A percentile compares a stretch with the other conserved stretches of the same genome.
These are phyloP conservation scores for Vachellia collinsii DNA, from an alignment of 306 rosid species.

Conservation along the genomic window DNA sequence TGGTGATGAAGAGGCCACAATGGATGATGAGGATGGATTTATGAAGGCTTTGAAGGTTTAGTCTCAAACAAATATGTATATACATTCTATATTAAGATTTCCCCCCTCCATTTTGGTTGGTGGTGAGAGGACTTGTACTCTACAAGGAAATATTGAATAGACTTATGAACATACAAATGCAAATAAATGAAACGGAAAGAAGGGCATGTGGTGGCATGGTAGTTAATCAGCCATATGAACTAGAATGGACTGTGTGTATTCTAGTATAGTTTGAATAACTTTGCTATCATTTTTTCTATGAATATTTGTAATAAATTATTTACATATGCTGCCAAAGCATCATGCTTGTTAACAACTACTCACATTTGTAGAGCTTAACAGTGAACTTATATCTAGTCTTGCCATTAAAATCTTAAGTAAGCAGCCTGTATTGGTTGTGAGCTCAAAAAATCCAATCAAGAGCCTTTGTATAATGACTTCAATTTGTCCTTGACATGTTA, in stretches of 20 bases:
- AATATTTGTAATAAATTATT: not conserved
- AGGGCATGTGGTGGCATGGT: not conserved
- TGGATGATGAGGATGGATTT: too few species aligned
- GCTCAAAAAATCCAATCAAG: not conserved
- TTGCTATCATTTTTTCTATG: not conserved
- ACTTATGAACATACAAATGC: slow-evolving; percentile 2
- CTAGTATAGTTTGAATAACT: not conserved
- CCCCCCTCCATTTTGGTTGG: slow-evolving; percentile 25
- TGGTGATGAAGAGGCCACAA: too few species aligned
- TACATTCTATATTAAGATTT: slow-evolving; percentile 9
- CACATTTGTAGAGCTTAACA: not conserved
- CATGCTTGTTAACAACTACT: not conserved
- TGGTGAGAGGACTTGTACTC: slow-evolving; percentile 22
- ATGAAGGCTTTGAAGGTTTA: too few species aligned
- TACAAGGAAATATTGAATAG: slow-evolving; percentile 2
- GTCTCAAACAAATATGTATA: too few species aligned
- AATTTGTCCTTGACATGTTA: not conserved
- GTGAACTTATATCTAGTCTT: not conserved
- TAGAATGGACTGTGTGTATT: slow-evolving; percentile 21
- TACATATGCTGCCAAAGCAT: not conserved
- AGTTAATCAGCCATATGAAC: not conserved
- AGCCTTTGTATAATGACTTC: not conserved
- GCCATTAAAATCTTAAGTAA: not conserved
- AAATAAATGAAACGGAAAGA: slow-evolving; percentile 8
- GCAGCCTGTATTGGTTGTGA: not conserved